Evolutionary conservation across 257 asterid genomes (phyloP).

Genomic region (Rubia yunnanensis): DNA sequence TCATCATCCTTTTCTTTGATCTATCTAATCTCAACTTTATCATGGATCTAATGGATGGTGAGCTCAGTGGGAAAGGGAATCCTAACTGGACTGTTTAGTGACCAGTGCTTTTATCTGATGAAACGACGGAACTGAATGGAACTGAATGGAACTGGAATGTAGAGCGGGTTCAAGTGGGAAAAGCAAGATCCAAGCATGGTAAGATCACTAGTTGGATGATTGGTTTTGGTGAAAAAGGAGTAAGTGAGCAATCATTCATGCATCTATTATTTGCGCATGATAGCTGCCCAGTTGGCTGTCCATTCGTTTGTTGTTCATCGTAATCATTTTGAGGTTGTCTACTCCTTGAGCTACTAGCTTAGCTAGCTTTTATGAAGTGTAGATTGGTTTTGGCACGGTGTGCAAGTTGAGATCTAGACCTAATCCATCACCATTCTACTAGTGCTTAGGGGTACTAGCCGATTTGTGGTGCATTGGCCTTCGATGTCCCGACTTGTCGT

Average conservation of each 20-base stretch:
- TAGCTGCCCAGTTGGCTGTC: neutral
- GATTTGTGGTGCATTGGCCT: neutral
- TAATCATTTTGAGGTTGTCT: neutral
- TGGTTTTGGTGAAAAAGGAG: neutral
- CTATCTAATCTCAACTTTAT: neutral
- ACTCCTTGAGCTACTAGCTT: neutral
- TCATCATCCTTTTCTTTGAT: neutral
- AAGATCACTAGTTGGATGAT: neutral
- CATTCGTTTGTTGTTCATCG: neutral
- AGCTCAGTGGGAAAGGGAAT: neutral
- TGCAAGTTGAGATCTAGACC: neutral
- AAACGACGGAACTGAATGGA: too few species aligned
- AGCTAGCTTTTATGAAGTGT: too few species aligned
- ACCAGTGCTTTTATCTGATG: too few species aligned
- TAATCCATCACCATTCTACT: neutral
- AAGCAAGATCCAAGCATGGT: neutral
- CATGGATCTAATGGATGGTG: neutral
- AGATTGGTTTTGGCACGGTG: neutral
- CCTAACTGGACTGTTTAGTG: too few species aligned
- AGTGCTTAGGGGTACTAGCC: neutral
- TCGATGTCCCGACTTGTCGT: too few species aligned
- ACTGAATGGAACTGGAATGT: neutral
- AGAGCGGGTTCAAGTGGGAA: neutral
- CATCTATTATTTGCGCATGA: slow-evolving; percentile 7
- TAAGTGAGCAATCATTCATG: slow-evolving; percentile 4